Conservation (phyloP, 2,329 filamentous ascomycete genomes). For the Cordyceps cicadae region DNA sequence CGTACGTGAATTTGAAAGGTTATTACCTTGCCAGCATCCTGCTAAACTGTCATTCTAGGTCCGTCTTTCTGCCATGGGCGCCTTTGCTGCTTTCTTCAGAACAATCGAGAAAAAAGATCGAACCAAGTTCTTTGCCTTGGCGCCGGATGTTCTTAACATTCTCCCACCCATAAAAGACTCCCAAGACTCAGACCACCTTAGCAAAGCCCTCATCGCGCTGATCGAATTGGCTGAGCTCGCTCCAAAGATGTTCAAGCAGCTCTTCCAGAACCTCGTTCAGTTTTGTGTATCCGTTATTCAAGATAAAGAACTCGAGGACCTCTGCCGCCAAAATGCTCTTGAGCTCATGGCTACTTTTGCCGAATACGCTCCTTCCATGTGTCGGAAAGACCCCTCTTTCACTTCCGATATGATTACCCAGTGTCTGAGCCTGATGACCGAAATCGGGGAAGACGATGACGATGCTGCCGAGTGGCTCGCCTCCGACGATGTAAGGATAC, state of each 20-base stretch:
- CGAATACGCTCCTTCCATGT: constrained; percentile 89
- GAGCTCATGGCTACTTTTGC: constrained; percentile 98
- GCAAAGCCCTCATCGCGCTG: constrained; percentile 78
- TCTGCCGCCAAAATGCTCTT: constrained; percentile 86
- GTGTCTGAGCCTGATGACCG: constrained; percentile 95
- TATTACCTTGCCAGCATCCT: constrained; percentile 6
- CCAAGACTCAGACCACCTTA: constrained; percentile 82
- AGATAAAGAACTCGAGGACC: constrained; percentile 87
- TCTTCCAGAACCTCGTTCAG: constrained; percentile 88
- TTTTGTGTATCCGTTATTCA: constrained; percentile 92
- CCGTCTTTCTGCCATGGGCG: constrained; percentile 88
- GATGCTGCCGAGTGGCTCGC: constrained; percentile 90
- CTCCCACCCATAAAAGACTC: constrained; percentile 89
- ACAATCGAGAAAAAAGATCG: constrained; percentile 83
- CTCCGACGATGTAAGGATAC: constrained; percentile 67
- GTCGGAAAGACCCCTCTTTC: constrained; percentile 86
- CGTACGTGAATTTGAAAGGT: constrained; percentile 37
- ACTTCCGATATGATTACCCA: constrained; percentile 97
- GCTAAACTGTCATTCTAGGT: constrained; percentile 45
- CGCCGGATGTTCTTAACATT: constrained; percentile 89
- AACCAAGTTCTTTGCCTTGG: constrained; percentile 75
- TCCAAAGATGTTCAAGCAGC: constrained; percentile 91
- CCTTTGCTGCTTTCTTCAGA: constrained; percentile 92
- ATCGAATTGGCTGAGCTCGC: constrained; percentile 93
- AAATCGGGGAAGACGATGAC: constrained; percentile 88